phyloP scores from a whole-genome alignment of 2,329 filamentous ascomycete genomes.

The Pestalotiopsis sp. region DNA sequence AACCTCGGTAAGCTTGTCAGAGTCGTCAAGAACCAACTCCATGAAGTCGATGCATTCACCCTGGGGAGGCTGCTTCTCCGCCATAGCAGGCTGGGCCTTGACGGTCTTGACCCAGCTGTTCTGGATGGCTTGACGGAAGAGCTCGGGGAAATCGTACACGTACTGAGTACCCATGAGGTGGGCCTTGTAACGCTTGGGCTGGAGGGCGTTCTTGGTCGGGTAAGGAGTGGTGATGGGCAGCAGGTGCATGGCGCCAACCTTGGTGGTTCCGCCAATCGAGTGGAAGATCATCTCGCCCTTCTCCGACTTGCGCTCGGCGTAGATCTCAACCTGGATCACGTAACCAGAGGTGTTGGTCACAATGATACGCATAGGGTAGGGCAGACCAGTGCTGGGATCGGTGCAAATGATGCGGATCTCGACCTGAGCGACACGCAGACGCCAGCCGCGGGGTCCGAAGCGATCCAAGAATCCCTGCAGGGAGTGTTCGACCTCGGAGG shows the following conservation, averaged over 20 bases:
- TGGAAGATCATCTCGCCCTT: conserved; percentile 99
- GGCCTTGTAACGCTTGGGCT: conserved; percentile 99
- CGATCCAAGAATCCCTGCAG: conserved; percentile 95
- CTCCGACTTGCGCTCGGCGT: conserved; percentile 96
- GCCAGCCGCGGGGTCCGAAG: conserved; percentile 93
- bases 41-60: conserved; percentile 94
- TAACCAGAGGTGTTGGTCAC: conserved; percentile 99
- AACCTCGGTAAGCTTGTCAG: conserved; percentile 89
- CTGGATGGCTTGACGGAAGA: conserved; percentile 97
- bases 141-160: conserved; percentile 98
- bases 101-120: conserved; percentile 86
- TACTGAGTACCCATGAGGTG: conserved; percentile 99
- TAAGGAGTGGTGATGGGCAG: conserved; percentile 90
- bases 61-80: conserved; percentile 78
- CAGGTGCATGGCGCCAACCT: conserved; percentile 94
- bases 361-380: conserved; percentile 91
- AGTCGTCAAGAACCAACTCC: conserved; percentile 93
- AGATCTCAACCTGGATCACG: conserved; percentile 96
- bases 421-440: conserved; percentile 92
- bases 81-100: conserved; percentile 72
- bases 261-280: conserved; percentile 92
- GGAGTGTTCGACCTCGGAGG: conserved; percentile 87
- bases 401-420: conserved; percentile 99
- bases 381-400: conserved; percentile 78
- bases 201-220: conserved; percentile 96